These are phyloP conservation scores for Penicillium paneum DNA, from an alignment of 2,329 filamentous ascomycete species.

Conservation along the genomic window DNA sequence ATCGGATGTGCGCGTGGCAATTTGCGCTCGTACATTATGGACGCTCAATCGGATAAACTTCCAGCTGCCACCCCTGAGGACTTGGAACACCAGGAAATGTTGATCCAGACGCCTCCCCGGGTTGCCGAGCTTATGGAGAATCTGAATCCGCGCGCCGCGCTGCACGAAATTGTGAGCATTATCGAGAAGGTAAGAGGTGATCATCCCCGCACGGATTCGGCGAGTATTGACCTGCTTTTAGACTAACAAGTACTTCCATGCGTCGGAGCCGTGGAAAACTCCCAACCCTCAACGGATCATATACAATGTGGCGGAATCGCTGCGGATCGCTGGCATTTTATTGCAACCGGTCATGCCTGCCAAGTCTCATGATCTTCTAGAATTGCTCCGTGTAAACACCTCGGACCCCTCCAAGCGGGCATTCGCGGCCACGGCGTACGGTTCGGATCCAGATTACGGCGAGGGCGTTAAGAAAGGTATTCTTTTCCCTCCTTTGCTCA, in stretches of 20 bases:
- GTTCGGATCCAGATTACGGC: constrained; percentile 70
- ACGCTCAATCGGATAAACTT: constrained; percentile 30
- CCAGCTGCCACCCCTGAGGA: constrained; percentile 30
- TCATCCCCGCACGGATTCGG: constrained; percentile 11
- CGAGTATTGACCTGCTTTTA: constrained; percentile 29
- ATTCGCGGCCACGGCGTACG: constrained; percentile 60
- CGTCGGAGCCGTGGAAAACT: constrained; percentile 65
- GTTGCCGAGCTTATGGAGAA: constrained; percentile 59
- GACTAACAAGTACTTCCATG: constrained; percentile 66
- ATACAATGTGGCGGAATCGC: constrained; percentile 68
- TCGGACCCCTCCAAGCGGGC: constrained; percentile 53
- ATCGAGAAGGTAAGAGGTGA: constrained; percentile 54
- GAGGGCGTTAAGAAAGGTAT: constrained; percentile 45
- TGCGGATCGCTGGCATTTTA: constrained; percentile 78
- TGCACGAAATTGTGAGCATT: constrained; percentile 62
- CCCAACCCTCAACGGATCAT: constrained; percentile 58
- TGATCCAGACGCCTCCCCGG: constrained; percentile 41
- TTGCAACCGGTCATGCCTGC: constrained; percentile 87
- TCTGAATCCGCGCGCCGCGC: constrained; percentile 62
- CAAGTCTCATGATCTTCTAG: constrained; percentile 69
- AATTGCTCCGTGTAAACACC: constrained; percentile 69
- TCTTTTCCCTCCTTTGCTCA: constrained; percentile 52
- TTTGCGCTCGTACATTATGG: constrained; percentile 57
- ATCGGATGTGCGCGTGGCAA: constrained; percentile 68
- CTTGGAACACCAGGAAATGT: constrained; percentile 37